Conservation (phyloP, 106 monocot genomes). For the Dendrobium huoshanense region DNA sequence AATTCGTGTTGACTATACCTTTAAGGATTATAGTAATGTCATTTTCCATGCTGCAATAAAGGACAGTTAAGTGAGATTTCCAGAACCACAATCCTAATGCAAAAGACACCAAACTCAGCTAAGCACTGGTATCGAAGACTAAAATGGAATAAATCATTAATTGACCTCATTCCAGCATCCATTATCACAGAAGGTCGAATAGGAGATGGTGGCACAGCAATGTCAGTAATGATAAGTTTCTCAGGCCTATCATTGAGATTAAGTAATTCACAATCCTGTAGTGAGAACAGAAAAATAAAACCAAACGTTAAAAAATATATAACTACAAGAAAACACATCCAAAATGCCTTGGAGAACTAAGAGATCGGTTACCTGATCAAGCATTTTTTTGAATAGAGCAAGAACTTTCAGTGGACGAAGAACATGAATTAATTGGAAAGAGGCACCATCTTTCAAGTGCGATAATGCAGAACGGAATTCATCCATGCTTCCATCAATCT, state of each 20-base stretch:
- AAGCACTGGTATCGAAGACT: background rate
- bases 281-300: slow-evolving; percentile 1
- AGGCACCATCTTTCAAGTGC: slow-evolving; percentile 50
- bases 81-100: background rate
- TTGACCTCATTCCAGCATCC: slow-evolving; percentile 31
- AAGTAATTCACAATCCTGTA: slow-evolving; percentile 93
- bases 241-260: slow-evolving; percentile 77
- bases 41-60: slow-evolving; percentile 77
- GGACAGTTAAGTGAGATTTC: background rate
- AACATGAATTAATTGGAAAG: slow-evolving; percentile 28
- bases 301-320: background rate
- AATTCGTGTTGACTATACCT: slow-evolving; percentile 63
- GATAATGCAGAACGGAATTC: slow-evolving; percentile 50
- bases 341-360: background rate
- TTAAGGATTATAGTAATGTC: slow-evolving; percentile 63
- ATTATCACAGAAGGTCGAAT: slow-evolving; percentile 76
- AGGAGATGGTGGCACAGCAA: slow-evolving; percentile 76
- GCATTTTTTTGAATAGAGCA: slow-evolving; percentile 73
- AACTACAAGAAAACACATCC: background rate
- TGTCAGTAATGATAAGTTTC: slow-evolving; percentile 78
- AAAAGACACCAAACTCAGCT: background rate
- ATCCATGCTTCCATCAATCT: slow-evolving; percentile 33
- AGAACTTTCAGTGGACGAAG: slow-evolving; percentile 44
- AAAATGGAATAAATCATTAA: background rate
- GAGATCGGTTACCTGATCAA: slow-evolving; percentile 56